Conservation (phyloP, 495 filamentous ascomycete genomes). For the Lineolata rhizophorae region DNA sequence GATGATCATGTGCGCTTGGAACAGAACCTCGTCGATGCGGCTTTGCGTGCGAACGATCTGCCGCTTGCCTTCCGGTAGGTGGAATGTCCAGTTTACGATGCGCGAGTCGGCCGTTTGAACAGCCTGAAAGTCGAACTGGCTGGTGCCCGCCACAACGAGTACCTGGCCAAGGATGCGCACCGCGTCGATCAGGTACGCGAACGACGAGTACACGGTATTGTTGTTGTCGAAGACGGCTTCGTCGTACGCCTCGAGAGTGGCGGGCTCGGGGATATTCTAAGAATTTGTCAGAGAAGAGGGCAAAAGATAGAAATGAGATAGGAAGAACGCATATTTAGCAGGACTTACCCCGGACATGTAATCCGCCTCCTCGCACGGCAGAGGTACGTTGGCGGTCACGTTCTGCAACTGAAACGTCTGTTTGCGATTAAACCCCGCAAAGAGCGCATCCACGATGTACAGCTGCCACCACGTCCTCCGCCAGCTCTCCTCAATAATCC, state of each 20-base stretch:
- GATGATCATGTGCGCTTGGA: slow-evolving; percentile 77
- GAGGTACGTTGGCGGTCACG: slow-evolving; percentile 16
- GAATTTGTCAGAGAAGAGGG: not conserved
- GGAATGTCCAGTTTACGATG: slow-evolving; percentile 64
- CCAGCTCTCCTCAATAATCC: slow-evolving; percentile 50
- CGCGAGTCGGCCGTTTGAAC: slow-evolving; percentile 42
- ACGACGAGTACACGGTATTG: slow-evolving; percentile 51
- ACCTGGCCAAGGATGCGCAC: slow-evolving; percentile 47
- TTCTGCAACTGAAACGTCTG: slow-evolving; percentile 18
- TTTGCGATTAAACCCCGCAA: slow-evolving; percentile 22
- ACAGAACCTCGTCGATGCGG: slow-evolving; percentile 71
- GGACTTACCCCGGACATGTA: slow-evolving; percentile 21
- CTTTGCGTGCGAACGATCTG: slow-evolving; percentile 45
- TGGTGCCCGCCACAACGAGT: slow-evolving; percentile 25
- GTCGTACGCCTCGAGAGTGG: slow-evolving; percentile 48
- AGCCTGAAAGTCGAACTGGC: slow-evolving; percentile 8
- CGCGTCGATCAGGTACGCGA: slow-evolving; percentile 45
- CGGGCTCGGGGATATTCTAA: slow-evolving; percentile 38
- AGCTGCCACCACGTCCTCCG: slow-evolving; percentile 85
- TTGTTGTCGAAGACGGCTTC: slow-evolving; percentile 39
- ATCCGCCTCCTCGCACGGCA: slow-evolving; percentile 62
- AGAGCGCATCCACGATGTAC: slow-evolving; percentile 47
- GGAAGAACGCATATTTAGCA: no score
- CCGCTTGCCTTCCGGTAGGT: slow-evolving; percentile 54
- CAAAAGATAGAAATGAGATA: slow-evolving; percentile 1